These are phyloP conservation scores for Xylaria sp. DNA, from an alignment of 2,329 filamentous ascomycete genomes.

Conservation along the genomic window DNA sequence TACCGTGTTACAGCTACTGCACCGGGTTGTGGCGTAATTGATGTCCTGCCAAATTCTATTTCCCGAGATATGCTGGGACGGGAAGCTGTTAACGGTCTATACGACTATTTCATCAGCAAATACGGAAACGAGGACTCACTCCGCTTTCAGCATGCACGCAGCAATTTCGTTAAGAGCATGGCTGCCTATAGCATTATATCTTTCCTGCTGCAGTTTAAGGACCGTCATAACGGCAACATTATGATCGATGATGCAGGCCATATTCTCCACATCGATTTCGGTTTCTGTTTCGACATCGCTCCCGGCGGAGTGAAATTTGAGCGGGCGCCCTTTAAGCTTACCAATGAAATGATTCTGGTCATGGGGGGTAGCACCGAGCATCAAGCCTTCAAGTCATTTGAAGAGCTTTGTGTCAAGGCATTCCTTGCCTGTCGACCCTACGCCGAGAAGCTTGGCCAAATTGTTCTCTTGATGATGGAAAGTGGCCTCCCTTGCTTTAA, in stretches of 20 bases:
- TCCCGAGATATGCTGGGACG: slow-evolving; percentile 98
- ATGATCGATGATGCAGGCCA: slow-evolving; percentile 98
- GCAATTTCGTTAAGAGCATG: slow-evolving; percentile 99
- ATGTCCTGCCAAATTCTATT: slow-evolving; percentile 96
- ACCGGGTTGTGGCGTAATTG: slow-evolving; percentile 96
- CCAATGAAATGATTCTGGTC: slow-evolving; percentile 97
- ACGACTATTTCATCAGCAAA: slow-evolving; percentile 97
- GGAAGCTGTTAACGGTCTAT: slow-evolving; percentile 96
- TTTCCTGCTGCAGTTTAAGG: slow-evolving; percentile 97
- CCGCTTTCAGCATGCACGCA: slow-evolving; percentile 92
- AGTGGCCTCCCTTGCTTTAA: slow-evolving; percentile 98
- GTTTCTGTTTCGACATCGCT: slow-evolving; percentile 99
- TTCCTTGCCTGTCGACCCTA: slow-evolving; percentile 91
- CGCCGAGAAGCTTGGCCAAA: slow-evolving; percentile 86
- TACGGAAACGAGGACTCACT: slow-evolving; percentile 97
- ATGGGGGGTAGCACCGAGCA: slow-evolving; percentile 90
- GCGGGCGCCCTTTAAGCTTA: slow-evolving; percentile 97
- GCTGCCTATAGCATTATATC: slow-evolving; percentile 97
- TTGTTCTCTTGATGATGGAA: slow-evolving; percentile 95
- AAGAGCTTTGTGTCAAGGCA: slow-evolving; percentile 94
- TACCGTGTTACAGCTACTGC: slow-evolving; percentile 98
- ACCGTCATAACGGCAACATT: slow-evolving; percentile 99
- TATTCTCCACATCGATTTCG: slow-evolving; percentile 98
- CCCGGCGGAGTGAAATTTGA: slow-evolving; percentile 98
- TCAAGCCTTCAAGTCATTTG: slow-evolving; percentile 94